Conservation (phyloP, 1,139 yeast species). For the Pneumocystis wakefieldiae region DNA sequence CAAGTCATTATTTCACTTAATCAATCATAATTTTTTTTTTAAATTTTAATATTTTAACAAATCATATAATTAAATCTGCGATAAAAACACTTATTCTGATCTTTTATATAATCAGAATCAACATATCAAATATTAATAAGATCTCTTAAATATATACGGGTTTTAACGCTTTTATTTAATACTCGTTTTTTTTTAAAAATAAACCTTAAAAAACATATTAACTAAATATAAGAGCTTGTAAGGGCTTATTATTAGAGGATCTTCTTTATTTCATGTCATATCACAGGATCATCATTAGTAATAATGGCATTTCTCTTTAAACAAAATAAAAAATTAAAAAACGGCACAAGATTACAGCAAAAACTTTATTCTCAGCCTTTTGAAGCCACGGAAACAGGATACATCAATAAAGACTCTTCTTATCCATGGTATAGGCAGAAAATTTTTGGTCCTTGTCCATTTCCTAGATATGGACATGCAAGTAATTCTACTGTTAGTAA, state of each 20-base stretch:
- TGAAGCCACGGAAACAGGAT: not conserved
- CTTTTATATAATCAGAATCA: not conserved
- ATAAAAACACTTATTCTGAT: not conserved
- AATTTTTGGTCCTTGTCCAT: constrained; percentile 59
- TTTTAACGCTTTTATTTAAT: too few species aligned
- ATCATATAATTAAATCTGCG: not conserved
- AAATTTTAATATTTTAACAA: not conserved
- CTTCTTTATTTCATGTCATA: not conserved
- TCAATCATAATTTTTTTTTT: not conserved
- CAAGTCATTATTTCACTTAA: not conserved
- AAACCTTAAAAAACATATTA: not conserved
- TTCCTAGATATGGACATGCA: constrained; percentile 89
- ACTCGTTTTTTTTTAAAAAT: too few species aligned
- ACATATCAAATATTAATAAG: too few species aligned
- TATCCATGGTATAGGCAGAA: constrained; percentile 15
- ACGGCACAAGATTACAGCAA: not conserved
- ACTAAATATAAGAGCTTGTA: not conserved
- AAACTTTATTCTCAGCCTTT: not conserved
- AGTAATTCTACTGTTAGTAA: constrained; percentile 54
- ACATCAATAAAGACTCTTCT: not conserved
- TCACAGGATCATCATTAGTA: not conserved
- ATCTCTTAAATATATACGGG: too few species aligned
- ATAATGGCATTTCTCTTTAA: not conserved
- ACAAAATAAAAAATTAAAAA: not conserved
- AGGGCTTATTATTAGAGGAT: not conserved